Conservation (phyloP, 805 yeast species). For the Wickerhamomyces chambardii region DNA sequence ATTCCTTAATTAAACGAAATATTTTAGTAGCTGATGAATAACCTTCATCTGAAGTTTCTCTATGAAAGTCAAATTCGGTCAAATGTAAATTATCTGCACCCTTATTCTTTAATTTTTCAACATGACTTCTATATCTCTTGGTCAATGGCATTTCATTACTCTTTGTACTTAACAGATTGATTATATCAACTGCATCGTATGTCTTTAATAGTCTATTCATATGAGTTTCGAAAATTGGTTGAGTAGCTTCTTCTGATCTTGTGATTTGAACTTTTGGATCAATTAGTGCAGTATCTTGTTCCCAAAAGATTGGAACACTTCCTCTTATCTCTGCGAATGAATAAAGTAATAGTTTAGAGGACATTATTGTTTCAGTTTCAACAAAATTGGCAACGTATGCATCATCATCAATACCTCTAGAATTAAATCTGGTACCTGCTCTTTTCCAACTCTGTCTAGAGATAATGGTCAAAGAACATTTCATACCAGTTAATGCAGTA, state of each 20-base stretch:
- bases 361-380: constrained; percentile 80
- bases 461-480: constrained; percentile 58
- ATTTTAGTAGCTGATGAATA: constrained; percentile 76
- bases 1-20: constrained; percentile 51
- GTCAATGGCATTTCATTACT: constrained; percentile 69
- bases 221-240: constrained; percentile 81
- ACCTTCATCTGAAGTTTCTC: constrained; percentile 85
- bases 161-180: constrained; percentile 80
- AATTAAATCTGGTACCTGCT: constrained; percentile 94
- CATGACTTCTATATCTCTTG: constrained; percentile 54
- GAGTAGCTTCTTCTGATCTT: constrained; percentile 85
- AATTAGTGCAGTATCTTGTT: constrained; percentile 87
- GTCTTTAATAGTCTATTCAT: constrained; percentile 58
- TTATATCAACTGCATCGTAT: constrained; percentile 83
- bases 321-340: constrained; percentile 92
- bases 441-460: constrained; percentile 96
- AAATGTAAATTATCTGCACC: constrained; percentile 36
- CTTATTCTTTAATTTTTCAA: constrained; percentile 24
- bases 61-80: constrained; percentile 91
- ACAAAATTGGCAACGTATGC: constrained; percentile 95
- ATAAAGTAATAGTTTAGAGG: constrained; percentile 44
- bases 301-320: constrained; percentile 96
- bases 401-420: constrained; percentile 93
- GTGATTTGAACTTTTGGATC: constrained; percentile 87
- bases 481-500: constrained; percentile 25